Evolutionary conservation across 305 asterid genomes (phyloP).

Genomic region (Fraxinus ornus): DNA sequence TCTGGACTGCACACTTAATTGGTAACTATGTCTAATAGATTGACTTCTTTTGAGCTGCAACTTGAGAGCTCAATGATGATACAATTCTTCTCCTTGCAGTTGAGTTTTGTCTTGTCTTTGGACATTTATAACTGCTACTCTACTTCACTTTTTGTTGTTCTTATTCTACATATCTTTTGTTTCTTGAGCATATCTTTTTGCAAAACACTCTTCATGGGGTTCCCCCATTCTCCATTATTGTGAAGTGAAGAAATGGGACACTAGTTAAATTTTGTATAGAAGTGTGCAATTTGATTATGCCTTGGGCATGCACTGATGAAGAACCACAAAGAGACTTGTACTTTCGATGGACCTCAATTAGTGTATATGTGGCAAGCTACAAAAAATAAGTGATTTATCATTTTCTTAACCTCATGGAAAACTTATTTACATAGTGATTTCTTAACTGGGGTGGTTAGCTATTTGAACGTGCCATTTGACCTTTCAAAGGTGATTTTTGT

Average conservation of each 20-base stretch:
- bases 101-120: neutral
- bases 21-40: neutral
- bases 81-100: neutral
- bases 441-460: conserved; percentile 71
- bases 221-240: neutral
- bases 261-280: neutral
- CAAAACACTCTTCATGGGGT: neutral
- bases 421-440: conserved; percentile 34
- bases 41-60: neutral
- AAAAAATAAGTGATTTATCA: conserved; percentile 8
- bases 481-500: conserved; percentile 97
- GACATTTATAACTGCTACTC: neutral
- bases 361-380: neutral
- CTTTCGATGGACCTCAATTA: neutral
- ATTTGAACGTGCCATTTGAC: conserved; percentile 92
- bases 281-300: conserved; percentile 14
- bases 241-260: neutral
- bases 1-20: neutral
- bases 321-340: conserved; percentile 7
- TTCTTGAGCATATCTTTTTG: neutral
- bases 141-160: neutral
- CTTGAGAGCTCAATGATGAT: neutral
- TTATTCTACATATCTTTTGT: neutral
- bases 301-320: neutral
- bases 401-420: conserved; percentile 11